Evolutionary conservation across 2,329 filamentous ascomycete species (phyloP), one percentile per base, ranked within the genome.

Genomic region (Trichoderma sp.): DNA sequence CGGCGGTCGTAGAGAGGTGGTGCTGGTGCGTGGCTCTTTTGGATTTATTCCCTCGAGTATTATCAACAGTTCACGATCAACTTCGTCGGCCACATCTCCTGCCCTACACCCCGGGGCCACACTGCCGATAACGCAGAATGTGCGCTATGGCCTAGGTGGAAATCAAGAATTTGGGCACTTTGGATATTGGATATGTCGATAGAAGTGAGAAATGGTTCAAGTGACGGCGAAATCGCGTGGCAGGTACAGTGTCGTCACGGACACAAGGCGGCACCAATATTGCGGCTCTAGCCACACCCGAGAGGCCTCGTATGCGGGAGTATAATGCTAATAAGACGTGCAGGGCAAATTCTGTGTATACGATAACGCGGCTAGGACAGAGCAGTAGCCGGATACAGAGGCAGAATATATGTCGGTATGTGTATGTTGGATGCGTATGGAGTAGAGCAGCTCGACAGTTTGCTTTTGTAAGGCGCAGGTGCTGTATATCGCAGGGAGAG

Each of bases 61-160:
- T 71, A 71, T 75, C 74, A 70, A 75, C 74, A 80, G 77, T 80
- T 82, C 78, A 81, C 78, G 75, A 77, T 81, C 80, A 78, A 79
- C 81, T 80, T 80, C 81, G 80, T 81, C 83, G 78, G 73, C 84
- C 81, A 78, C 84, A 85, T 85, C 81, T 81, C 83, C 82, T 80
- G 76, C 78, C 76, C 80, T 77, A 61, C 80, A 78, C 79, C 70
- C 74, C 67, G 71, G 76, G 77, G 74, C 79, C 76, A 73, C 77
- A 69, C 74, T 74, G 76, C 67, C 70, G 63, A 73, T 32, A 65
- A 39, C 71, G 63, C 66, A 39, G 36, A 23, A 11, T n/a, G 58
- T 59, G 57, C 50, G 69, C 43, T 72, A 36, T 36, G 65, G 53
- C 59, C 50, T 28, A 28, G 43, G n/a, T 39, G 55, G 26, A 68